Conservation (phyloP, 495 filamentous ascomycete species). For the Aspergillus cristatus region DNA sequence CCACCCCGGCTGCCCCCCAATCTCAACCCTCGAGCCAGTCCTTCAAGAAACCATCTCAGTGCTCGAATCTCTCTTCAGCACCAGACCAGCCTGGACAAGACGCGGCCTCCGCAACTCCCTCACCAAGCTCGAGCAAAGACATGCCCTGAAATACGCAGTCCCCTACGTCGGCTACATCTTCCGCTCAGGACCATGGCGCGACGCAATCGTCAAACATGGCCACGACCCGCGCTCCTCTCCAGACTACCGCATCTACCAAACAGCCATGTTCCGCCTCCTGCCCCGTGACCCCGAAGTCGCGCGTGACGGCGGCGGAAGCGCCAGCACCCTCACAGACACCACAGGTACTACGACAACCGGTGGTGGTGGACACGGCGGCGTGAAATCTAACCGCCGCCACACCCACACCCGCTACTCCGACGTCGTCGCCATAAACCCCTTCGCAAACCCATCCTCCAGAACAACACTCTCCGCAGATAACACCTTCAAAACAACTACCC, state of each 20-base stretch:
- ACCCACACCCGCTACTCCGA: slow-evolving; percentile 10
- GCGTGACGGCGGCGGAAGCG: slow-evolving; percentile 57
- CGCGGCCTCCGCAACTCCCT: slow-evolving; percentile 63
- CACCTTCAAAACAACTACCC: neutral
- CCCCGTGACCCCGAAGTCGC: slow-evolving; percentile 74
- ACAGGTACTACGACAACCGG: slow-evolving; percentile 51
- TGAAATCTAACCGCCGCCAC: slow-evolving; percentile 36
- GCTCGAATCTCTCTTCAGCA: slow-evolving; percentile 51
- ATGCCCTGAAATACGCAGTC: slow-evolving; percentile 52
- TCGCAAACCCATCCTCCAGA: too few species aligned
- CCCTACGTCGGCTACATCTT: slow-evolving; percentile 85
- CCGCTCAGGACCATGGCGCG: slow-evolving; percentile 80
- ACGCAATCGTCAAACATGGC: slow-evolving; percentile 75
- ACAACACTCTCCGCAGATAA: too few species aligned
- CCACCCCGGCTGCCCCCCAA: slow-evolving; percentile 37
- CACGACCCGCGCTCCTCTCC: slow-evolving; percentile 73
- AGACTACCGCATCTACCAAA: slow-evolving; percentile 74
- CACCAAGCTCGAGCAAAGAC: slow-evolving; percentile 35
- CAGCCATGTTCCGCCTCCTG: slow-evolving; percentile 63
- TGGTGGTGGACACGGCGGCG: too few species aligned
- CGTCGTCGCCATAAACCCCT: neutral
- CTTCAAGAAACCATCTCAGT: slow-evolving; percentile 51
- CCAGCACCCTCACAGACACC: neutral
- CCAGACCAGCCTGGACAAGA: slow-evolving; percentile 79
- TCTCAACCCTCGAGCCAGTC: slow-evolving; percentile 33